Conservation (phyloP, 305 asterid species). For the Fraxinus sp. region DNA sequence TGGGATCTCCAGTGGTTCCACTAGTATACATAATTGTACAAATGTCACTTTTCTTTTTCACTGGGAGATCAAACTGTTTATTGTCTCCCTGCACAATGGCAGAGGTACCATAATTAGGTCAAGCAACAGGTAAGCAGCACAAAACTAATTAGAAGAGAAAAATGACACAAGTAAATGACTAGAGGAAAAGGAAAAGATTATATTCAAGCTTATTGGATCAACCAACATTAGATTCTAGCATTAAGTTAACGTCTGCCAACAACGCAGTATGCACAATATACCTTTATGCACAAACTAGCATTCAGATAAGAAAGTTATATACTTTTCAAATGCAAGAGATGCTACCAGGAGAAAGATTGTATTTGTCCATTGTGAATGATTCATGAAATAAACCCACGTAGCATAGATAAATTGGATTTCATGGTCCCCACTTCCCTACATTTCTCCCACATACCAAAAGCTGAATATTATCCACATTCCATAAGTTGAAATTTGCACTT, state of each 20-base stretch:
- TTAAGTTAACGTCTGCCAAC: constrained; percentile 7
- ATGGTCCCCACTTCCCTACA: background rate
- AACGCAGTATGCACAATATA: background rate
- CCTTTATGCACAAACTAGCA: background rate
- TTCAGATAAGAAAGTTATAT: constrained; percentile 10
- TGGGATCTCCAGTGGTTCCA: constrained; percentile 54
- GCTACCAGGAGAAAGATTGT: background rate
- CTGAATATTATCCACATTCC: background rate
- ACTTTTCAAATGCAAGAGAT: background rate
- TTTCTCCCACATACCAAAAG: background rate
- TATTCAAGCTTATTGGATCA: background rate
- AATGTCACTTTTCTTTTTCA: constrained; percentile 38
- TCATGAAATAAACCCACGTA: background rate
- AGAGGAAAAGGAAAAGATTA: background rate
- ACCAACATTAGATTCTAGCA: background rate
- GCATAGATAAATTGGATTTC: background rate
- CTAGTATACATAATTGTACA: constrained; percentile 56
- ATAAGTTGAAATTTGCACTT: background rate
- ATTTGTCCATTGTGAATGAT: background rate
- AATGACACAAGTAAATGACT: background rate
- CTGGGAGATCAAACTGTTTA: constrained; percentile 42
- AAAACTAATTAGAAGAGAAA: background rate
- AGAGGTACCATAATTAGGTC: constrained; percentile 10
- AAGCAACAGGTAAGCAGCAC: constrained; percentile 14
- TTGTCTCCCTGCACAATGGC: constrained; percentile 36